A percentile compares a stretch with the other conserved stretches of the same genome.
Conservation (phyloP, 208 protist species). For the Crithidia thermophila region DNA sequence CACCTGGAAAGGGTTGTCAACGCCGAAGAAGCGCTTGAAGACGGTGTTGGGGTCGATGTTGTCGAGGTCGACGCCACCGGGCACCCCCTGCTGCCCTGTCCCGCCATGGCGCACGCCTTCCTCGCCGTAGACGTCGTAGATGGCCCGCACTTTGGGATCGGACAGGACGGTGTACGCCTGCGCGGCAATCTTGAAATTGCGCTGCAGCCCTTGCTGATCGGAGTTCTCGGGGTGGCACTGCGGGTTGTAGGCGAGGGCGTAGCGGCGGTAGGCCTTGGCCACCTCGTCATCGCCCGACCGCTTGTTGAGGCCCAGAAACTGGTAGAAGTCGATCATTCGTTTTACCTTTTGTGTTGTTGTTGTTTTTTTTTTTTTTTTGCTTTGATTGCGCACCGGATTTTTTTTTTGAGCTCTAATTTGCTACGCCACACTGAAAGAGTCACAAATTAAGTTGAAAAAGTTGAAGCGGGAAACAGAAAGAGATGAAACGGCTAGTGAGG, state of each 20-base stretch:
- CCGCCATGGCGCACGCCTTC: slow-evolving; percentile 90
- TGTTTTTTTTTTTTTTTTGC: neutral
- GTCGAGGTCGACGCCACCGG: slow-evolving; percentile 81
- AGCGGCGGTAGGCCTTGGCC: slow-evolving; percentile 86
- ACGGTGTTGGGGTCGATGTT: slow-evolving; percentile 76
- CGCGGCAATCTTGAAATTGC: slow-evolving; percentile 77
- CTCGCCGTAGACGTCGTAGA: slow-evolving; percentile 92
- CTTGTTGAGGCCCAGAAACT: slow-evolving; percentile 80
- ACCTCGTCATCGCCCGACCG: slow-evolving; percentile 87
- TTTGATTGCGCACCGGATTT: too few relatives aligned
- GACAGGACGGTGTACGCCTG: slow-evolving; percentile 92
- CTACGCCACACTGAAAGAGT: too few relatives aligned
- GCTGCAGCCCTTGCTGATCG: slow-evolving; percentile 59
- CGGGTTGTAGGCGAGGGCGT: slow-evolving; percentile 89
- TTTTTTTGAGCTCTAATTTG: too few relatives aligned
- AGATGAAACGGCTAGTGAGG: too few relatives aligned
- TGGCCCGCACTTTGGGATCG: slow-evolving; percentile 81
- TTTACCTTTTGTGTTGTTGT: neutral
- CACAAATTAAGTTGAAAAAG: too few relatives aligned
- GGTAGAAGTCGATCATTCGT: slow-evolving; percentile 91
- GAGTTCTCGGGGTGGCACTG: slow-evolving; percentile 77
- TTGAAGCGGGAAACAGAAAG: too few relatives aligned
- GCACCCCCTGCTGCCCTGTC: slow-evolving; percentile 76
- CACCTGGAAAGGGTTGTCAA: slow-evolving; percentile 91
- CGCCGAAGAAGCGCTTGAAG: slow-evolving; percentile 89